These are phyloP conservation scores for Wickerhamomyces canadensis DNA, from an alignment of 805 yeast species.

Conservation along the genomic window DNA sequence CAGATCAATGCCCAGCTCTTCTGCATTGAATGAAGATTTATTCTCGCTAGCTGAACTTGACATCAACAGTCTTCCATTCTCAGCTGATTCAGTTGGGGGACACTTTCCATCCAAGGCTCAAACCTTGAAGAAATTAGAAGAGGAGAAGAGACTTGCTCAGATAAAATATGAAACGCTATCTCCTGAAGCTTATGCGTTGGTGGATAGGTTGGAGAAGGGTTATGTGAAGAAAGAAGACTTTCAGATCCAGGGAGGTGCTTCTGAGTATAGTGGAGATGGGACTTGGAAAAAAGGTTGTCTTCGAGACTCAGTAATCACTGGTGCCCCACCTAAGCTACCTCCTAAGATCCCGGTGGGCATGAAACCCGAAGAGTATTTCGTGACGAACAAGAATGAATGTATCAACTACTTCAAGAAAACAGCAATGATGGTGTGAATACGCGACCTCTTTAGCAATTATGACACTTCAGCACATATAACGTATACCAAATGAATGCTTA, in stretches of 20 bases:
- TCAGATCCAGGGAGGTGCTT: slow-evolving; percentile 17
- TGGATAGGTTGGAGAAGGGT: slow-evolving; percentile 20
- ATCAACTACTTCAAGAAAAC: slow-evolving; percentile 9
- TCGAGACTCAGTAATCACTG: slow-evolving; percentile 12
- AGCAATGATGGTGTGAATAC: not conserved
- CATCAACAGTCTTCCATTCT: slow-evolving; percentile 14
- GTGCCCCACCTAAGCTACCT: slow-evolving; percentile 16
- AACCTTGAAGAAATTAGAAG: slow-evolving; percentile 3
- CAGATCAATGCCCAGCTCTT: no score
- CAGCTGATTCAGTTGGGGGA: slow-evolving; percentile 19
- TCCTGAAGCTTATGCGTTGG: slow-evolving; percentile 15
- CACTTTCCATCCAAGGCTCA: slow-evolving; percentile 1
- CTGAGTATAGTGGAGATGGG: slow-evolving; percentile 23
- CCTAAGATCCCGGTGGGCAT: slow-evolving; percentile 24
- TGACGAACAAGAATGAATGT: slow-evolving; percentile 10
- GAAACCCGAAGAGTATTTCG: slow-evolving; percentile 19
- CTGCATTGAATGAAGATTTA: slow-evolving; percentile 3
- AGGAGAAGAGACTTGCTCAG: slow-evolving; percentile 2
- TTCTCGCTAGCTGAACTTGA: slow-evolving; percentile 5
- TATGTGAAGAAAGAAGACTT: slow-evolving; percentile 12
- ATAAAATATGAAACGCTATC: slow-evolving; percentile 7
- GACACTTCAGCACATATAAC: no score
- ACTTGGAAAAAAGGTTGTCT: slow-evolving; percentile 18
- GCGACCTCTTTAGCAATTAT: no score
- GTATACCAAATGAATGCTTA: no score